Conservation (phyloP, 2,329 filamentous ascomycete species). For the Botrytis byssoidea region DNA sequence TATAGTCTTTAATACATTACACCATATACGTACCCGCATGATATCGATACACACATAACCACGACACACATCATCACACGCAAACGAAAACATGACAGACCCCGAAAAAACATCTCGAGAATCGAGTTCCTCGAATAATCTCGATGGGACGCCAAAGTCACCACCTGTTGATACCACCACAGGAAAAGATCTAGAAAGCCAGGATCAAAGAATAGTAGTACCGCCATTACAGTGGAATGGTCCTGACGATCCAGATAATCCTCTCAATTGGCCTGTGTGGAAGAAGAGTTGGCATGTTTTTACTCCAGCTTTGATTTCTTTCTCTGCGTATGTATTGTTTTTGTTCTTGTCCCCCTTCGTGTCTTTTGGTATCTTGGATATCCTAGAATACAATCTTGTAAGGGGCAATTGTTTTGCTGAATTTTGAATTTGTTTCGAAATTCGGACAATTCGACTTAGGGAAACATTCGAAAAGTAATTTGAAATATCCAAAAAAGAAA, state of each 20-base stretch:
- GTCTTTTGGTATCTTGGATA: background rate
- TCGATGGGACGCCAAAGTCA: background rate
- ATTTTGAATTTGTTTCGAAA: accelerated
- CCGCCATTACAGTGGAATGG: background rate
- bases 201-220: background rate
- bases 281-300: background rate
- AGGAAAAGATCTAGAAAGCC: background rate
- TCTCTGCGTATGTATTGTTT: background rate
- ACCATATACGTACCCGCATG: background rate
- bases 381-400: background rate
- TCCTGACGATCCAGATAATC: background rate
- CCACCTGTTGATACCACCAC: background rate
- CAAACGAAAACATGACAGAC: background rate
- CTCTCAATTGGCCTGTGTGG: background rate
- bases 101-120: background rate
- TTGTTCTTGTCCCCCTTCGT: background rate
- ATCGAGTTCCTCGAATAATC: background rate
- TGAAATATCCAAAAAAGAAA: background rate
- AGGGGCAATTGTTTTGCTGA: background rate
- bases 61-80: background rate
- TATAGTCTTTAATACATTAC: background rate
- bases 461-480: background rate
- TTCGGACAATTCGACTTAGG: background rate
- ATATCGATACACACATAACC: background rate
- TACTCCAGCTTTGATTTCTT: background rate